A percentile compares a stretch with the other conserved stretches of the same genome.
These are phyloP conservation scores for Ochromonas danica DNA, from an alignment of 108 stramenopile species.

Conservation along the genomic window DNA sequence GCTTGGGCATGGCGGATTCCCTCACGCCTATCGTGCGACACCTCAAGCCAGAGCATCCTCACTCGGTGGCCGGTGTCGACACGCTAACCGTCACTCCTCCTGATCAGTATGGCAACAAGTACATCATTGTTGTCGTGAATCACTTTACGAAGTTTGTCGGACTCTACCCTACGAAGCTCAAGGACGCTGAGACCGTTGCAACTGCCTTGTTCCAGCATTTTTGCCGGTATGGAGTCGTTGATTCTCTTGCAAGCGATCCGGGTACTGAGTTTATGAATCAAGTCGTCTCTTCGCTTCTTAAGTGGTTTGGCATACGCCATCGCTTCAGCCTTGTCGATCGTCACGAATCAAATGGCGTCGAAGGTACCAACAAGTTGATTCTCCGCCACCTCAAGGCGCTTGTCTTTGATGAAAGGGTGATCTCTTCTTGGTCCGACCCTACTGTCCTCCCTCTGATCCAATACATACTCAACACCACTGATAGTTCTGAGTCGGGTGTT, in stretches of 20 bases:
- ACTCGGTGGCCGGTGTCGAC: neutral
- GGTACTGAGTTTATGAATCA: constrained; percentile 1
- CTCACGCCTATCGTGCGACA: neutral
- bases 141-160: neutral
- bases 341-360: constrained; percentile 12
- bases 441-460: neutral
- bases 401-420: neutral
- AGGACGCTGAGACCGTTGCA: neutral
- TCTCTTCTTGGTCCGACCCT: neutral
- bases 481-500: neutral
- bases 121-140: constrained; percentile 8
- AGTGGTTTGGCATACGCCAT: neutral
- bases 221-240: neutral
- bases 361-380: neutral
- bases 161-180: neutral
- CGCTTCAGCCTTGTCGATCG: constrained; percentile 8
- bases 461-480: neutral
- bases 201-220: neutral
- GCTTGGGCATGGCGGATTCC: neutral
- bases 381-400: constrained; percentile 4
- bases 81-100: constrained; percentile 24
- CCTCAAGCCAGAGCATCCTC: neutral
- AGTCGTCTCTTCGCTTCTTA: neutral
- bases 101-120: neutral
- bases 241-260: neutral